Conservation (phyloP, 305 asterid genomes). For the Solanum chacoense region DNA sequence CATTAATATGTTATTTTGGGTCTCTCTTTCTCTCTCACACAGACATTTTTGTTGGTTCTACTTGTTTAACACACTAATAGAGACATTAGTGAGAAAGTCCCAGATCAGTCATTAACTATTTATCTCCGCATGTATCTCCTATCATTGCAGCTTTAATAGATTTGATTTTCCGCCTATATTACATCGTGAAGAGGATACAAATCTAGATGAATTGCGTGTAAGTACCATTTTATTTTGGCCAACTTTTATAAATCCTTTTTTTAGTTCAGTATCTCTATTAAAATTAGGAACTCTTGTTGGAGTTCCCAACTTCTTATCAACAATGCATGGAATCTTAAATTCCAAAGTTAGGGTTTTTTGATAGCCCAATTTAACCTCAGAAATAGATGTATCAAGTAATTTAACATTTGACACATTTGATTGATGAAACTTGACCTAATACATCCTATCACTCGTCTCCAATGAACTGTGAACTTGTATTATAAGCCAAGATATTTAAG, state of each 20-base stretch:
- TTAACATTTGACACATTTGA: background rate
- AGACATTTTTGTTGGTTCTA: background rate
- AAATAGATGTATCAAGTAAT: background rate
- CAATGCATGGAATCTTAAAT: background rate
- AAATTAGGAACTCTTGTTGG: background rate
- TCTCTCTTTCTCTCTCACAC: background rate
- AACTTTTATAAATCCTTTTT: background rate
- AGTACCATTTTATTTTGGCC: conserved; percentile 20
- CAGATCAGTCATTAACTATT: background rate
- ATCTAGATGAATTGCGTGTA: conserved; percentile 85
- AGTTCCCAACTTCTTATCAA: background rate
- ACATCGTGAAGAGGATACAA: conserved; percentile 76
- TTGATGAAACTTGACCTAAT: background rate
- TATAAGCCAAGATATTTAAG: background rate
- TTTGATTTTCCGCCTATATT: conserved; percentile 88
- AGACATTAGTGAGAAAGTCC: background rate
- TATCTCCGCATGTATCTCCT: background rate
- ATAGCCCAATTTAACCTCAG: background rate
- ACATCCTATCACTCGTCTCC: background rate
- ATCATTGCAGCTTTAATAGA: conserved; percentile 68
- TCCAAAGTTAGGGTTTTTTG: background rate
- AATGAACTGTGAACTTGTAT: background rate
- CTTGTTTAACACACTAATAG: background rate
- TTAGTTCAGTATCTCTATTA: background rate
- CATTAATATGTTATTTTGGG: background rate